Conservation (phyloP, 257 asterid species). For the Lithospermum erythrorhizon region DNA sequence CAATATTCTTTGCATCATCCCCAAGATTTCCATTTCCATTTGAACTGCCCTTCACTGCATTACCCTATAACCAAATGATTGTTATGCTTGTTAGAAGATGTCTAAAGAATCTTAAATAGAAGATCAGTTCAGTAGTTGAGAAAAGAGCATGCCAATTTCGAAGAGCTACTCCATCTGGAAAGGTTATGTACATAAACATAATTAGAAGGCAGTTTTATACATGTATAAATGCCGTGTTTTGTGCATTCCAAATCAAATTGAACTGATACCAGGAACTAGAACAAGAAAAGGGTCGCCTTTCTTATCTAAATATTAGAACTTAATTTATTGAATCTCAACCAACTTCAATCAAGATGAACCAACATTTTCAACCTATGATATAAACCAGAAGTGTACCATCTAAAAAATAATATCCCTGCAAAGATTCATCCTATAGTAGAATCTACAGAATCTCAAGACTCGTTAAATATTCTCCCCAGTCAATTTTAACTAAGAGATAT, state of each 20-base stretch:
- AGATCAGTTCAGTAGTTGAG: not conserved
- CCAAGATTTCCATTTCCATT: slow-evolving; percentile 22
- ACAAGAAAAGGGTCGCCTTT: not conserved
- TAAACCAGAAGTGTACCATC: too few relatives aligned
- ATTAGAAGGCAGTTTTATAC: not conserved
- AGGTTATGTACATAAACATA: not conserved
- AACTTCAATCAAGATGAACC: too few relatives aligned
- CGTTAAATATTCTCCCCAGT: too few relatives aligned
- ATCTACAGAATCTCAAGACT: too few relatives aligned
- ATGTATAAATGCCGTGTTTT: not conserved
- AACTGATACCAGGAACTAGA: not conserved
- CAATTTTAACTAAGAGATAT: too few relatives aligned
- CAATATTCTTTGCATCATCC: slow-evolving; percentile 31
- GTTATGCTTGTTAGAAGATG: not conserved
- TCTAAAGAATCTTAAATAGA: slow-evolving; percentile 1
- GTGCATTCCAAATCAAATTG: not conserved
- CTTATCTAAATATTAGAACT: not conserved
- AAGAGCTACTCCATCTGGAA: not conserved
- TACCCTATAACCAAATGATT: slow-evolving; percentile 27
- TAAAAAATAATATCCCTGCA: too few relatives aligned
- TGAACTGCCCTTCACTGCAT: not conserved
- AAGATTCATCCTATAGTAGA: too few relatives aligned
- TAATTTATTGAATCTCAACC: too few relatives aligned
- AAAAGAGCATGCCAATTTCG: not conserved
- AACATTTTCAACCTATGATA: too few relatives aligned